These are phyloP conservation scores for Ploettnerulaceae sp. DNA, from an alignment of 2,329 filamentous ascomycete species.

Conservation along the genomic window DNA sequence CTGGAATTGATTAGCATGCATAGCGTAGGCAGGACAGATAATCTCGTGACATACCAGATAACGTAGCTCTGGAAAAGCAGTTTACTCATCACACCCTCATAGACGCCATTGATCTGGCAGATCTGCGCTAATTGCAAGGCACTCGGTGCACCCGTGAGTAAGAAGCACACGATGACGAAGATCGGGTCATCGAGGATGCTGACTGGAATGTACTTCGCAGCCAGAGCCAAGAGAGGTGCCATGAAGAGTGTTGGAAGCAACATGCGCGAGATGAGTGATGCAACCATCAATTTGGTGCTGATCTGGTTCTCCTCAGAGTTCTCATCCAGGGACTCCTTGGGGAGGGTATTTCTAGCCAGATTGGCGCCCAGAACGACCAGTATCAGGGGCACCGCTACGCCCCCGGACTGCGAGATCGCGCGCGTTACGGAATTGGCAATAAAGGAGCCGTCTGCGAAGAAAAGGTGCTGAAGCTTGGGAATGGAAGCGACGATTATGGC, in stretches of 20 bases:
- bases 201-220: conserved; percentile 85
- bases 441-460: conserved; percentile 87
- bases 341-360: conserved; percentile 83
- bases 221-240: conserved; percentile 80
- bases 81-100: conserved; percentile 88
- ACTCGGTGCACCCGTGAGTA: conserved; percentile 88
- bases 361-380: conserved; percentile 94
- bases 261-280: conserved; percentile 86
- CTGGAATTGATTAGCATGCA: conserved; percentile 41
- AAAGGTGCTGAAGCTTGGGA: conserved; percentile 72
- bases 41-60: conserved; percentile 61
- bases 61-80: conserved; percentile 96
- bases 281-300: conserved; percentile 74
- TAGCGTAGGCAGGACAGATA: too few relatives aligned
- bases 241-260: conserved; percentile 85
- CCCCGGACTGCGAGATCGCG: conserved; percentile 77
- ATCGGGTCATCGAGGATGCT: conserved; percentile 97
- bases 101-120: conserved; percentile 96
- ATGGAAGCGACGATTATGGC: conserved; percentile 90
- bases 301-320: conserved; percentile 67
- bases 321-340: conserved; percentile 51
- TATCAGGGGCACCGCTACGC: conserved; percentile 91
- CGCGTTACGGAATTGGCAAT: conserved; percentile 88
- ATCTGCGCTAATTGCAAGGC: conserved; percentile 95
- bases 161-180: conserved; percentile 95